Conservation (phyloP, 805 yeast genomes). For the Saccharomycopsis oosterbeekiorum region DNA sequence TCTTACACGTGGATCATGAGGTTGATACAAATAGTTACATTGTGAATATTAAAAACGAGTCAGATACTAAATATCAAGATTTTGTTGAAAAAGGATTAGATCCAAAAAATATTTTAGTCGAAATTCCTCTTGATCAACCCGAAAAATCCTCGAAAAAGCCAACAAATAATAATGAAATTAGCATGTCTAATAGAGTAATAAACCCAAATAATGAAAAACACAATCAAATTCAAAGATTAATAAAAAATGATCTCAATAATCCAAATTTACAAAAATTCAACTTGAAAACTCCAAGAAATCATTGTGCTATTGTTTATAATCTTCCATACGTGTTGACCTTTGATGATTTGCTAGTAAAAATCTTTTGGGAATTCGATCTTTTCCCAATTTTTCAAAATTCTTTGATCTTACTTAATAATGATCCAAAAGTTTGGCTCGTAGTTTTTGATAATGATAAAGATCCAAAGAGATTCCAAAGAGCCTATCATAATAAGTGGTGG, state of each 20-base stretch:
- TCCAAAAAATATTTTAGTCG: neutral
- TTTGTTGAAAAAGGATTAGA: neutral
- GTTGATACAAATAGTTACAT: neutral
- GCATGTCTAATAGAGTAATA: neutral
- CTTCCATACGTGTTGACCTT: slow-evolving; percentile 8
- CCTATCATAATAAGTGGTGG: slow-evolving; percentile 10
- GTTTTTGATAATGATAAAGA: slow-evolving; percentile 11
- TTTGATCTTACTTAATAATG: slow-evolving; percentile 2
- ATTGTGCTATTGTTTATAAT: slow-evolving; percentile 12
- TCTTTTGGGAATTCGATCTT: slow-evolving; percentile 15
- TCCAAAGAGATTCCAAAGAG: slow-evolving; percentile 8
- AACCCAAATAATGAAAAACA: neutral
- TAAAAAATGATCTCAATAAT: neutral
- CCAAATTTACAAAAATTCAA: neutral
- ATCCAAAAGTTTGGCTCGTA: slow-evolving; percentile 8
- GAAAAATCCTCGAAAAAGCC: neutral
- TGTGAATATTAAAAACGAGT: neutral
- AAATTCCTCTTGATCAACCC: neutral
- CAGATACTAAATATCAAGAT: neutral
- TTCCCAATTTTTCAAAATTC: slow-evolving; percentile 11
- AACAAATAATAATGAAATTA: neutral
- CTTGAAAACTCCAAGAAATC: neutral
- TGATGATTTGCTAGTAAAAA: slow-evolving; percentile 1
- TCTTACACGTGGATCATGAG: neutral
- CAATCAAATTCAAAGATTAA: neutral